A percentile compares a stretch with the other conserved stretches of the same genome.
Evolutionary conservation across 768 basidiomycete species (phyloP).

Genomic region (Phaffia australis): DNA sequence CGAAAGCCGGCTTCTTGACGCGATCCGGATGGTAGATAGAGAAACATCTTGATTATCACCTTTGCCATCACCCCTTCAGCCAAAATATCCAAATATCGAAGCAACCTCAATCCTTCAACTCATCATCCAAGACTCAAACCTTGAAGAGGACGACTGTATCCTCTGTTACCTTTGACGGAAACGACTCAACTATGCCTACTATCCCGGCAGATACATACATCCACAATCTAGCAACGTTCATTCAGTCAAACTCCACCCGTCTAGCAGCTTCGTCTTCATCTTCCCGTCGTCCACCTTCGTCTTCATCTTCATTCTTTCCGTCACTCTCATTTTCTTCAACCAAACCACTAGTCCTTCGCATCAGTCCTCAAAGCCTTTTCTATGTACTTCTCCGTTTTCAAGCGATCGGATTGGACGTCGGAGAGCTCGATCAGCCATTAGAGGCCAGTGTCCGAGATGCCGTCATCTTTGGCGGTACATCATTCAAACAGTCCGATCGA

Average conservation of each 20-base stretch:
- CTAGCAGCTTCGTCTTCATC: slow-evolving; percentile 45
- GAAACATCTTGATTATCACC: no score
- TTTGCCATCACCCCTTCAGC: no score
- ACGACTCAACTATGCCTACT: slow-evolving; percentile 1
- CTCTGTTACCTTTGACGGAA: no score
- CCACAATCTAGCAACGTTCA: slow-evolving; percentile 56
- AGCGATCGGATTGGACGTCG: slow-evolving; percentile 62
- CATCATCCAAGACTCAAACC: no score
- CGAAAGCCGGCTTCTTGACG: no score
- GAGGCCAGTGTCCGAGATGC: slow-evolving; percentile 58
- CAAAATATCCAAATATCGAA: no score
- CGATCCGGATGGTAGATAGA: no score
- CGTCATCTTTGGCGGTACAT: slow-evolving; percentile 59
- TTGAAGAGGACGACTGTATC: no score
- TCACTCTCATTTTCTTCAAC: slow-evolving; percentile 36
- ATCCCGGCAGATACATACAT: slow-evolving; percentile 62
- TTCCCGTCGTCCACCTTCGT: slow-evolving; percentile 9
- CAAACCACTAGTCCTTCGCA: slow-evolving; percentile 54
- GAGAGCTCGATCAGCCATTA: slow-evolving; percentile 65
- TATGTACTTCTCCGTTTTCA: slow-evolving; percentile 80
- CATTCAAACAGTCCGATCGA: slow-evolving; percentile 33
- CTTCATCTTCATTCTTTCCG: slow-evolving; percentile 26
- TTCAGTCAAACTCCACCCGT: slow-evolving; percentile 58
- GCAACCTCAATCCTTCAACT: no score
- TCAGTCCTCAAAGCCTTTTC: slow-evolving; percentile 75